These are phyloP conservation scores for Phlebiopsis flavidoalba DNA, from an alignment of 768 basidiomycete genomes.

Conservation along the genomic window DNA sequence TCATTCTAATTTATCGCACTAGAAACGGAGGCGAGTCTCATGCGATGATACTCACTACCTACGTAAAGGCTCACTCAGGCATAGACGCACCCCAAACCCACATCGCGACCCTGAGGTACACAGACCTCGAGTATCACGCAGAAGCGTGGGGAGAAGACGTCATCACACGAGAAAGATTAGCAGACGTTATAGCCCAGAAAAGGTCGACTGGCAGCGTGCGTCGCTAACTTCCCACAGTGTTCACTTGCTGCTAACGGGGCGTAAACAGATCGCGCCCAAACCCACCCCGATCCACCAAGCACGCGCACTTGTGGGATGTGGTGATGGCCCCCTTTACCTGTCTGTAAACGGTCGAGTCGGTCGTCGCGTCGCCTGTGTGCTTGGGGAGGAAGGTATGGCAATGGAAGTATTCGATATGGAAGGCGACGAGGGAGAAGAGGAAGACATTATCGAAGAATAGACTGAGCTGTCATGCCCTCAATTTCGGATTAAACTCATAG, in stretches of 20 bases:
- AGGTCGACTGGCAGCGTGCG: slow-evolving; percentile 62
- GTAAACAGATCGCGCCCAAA: too few species aligned
- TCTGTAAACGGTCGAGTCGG: slow-evolving; percentile 73
- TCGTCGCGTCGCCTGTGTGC: slow-evolving; percentile 69
- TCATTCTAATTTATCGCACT: slow-evolving; percentile 57
- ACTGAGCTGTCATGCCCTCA: too few species aligned
- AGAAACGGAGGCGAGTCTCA: not conserved
- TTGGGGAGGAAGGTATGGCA: slow-evolving; percentile 56
- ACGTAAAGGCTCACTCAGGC: too few species aligned
- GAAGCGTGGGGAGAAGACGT: not conserved
- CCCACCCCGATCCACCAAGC: slow-evolving; percentile 51
- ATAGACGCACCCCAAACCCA: not conserved
- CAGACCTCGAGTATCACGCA: not conserved
- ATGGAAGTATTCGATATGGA: slow-evolving; percentile 79
- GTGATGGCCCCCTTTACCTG: slow-evolving; percentile 46
- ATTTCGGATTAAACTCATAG: too few species aligned
- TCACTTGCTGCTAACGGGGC: too few species aligned
- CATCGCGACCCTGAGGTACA: slow-evolving; percentile 54
- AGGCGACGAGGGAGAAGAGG: slow-evolving; percentile 37
- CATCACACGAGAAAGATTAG: slow-evolving; percentile 58
- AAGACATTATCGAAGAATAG: slow-evolving; percentile 8
- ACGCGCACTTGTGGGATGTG: slow-evolving; percentile 50
- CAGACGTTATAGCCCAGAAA: slow-evolving; percentile 47
- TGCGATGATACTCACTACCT: too few species aligned
- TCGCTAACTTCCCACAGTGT: not conserved